These are phyloP conservation scores for Tubosaeta sp. DNA, from an alignment of 768 basidiomycete genomes.

Conservation along the genomic window DNA sequence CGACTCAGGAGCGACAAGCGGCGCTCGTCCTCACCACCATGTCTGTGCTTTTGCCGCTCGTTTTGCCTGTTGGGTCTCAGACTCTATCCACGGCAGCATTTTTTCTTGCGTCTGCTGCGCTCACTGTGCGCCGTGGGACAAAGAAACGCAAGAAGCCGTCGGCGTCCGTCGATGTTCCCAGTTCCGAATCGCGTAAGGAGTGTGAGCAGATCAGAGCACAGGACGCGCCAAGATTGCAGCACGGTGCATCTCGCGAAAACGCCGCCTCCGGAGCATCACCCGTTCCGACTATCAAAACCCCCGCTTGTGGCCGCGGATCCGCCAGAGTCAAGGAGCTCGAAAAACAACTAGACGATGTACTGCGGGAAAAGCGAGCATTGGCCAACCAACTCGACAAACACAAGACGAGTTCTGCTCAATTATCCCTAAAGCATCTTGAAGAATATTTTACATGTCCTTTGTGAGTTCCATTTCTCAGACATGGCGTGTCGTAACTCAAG, in stretches of 20 bases:
- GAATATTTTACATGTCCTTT: constrained; percentile 63
- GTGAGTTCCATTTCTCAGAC: constrained; percentile 36
- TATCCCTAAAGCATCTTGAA: constrained; percentile 50
- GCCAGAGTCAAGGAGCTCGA: constrained; percentile 41
- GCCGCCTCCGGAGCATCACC: not conserved
- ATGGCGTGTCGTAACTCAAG: constrained; percentile 9
- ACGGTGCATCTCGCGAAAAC: constrained; percentile 1
- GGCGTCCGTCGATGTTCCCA: not conserved
- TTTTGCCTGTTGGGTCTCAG: not conserved
- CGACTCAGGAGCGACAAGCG: constrained; percentile 11
- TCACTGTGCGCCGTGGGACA: not conserved
- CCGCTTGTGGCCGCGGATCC: constrained; percentile 33
- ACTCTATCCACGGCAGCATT: constrained; percentile 7
- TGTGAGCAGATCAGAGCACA: constrained; percentile 12
- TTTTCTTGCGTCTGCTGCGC: not conserved
- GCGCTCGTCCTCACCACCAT: constrained; percentile 1
- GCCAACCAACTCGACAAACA: constrained; percentile 38
- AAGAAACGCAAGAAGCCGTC: constrained; percentile 11
- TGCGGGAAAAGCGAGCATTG: constrained; percentile 41
- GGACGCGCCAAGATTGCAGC: not conserved
- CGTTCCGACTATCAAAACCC: not conserved
- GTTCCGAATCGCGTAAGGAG: constrained; percentile 6
- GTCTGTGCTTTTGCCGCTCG: constrained; percentile 12
- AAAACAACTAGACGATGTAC: constrained; percentile 35
- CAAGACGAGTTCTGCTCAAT: constrained; percentile 29